phyloP scores from a whole-genome alignment of 2,329 filamentous ascomycete species.

The Penicillium concentricum region DNA sequence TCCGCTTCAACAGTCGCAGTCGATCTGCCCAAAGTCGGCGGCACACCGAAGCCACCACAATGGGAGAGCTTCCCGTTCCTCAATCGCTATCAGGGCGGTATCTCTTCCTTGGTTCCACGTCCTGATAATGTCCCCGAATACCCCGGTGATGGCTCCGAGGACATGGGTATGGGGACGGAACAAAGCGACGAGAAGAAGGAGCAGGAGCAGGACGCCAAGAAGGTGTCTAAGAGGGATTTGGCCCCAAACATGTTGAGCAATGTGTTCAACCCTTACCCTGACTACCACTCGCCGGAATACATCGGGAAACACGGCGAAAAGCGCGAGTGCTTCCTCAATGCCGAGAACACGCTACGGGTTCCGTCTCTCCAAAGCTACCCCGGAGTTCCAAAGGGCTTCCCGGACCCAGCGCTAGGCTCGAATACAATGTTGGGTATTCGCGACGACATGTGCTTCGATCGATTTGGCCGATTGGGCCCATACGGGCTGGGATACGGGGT shows the following conservation, averaged over 20 bases:
- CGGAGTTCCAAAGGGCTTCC: conserved; percentile 80
- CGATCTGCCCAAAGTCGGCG: conserved; percentile 57
- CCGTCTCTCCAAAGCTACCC: conserved; percentile 72
- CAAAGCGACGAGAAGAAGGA: conserved; percentile 9
- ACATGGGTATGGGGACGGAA: conserved; percentile 49
- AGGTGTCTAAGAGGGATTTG: conserved; percentile 25
- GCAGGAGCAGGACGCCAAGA: conserved; percentile 24
- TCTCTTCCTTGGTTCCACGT: conserved; percentile 67
- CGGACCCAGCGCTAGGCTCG: conserved; percentile 80
- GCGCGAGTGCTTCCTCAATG: conserved; percentile 76
- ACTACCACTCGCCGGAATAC: conserved; percentile 60
- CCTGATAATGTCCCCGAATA: conserved; percentile 76
- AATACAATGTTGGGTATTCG: conserved; percentile 76
- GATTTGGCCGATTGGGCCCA: conserved; percentile 81
- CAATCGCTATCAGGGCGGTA: conserved; percentile 84
- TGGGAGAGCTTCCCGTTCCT: conserved; percentile 89
- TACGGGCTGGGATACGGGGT: conserved; percentile 87
- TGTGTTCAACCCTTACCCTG: conserved; percentile 67
- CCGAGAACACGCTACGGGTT: conserved; percentile 59
- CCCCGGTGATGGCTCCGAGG: conserved; percentile 62
- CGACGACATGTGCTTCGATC: conserved; percentile 88
- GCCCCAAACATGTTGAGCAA: conserved; percentile 47
- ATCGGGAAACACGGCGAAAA: conserved; percentile 57
- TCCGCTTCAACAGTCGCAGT: conserved; percentile 30
- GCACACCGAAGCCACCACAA: conserved; percentile 56